phyloP scores from a whole-genome alignment of 495 filamentous ascomycete species.

The Amorphotheca resinae region DNA sequence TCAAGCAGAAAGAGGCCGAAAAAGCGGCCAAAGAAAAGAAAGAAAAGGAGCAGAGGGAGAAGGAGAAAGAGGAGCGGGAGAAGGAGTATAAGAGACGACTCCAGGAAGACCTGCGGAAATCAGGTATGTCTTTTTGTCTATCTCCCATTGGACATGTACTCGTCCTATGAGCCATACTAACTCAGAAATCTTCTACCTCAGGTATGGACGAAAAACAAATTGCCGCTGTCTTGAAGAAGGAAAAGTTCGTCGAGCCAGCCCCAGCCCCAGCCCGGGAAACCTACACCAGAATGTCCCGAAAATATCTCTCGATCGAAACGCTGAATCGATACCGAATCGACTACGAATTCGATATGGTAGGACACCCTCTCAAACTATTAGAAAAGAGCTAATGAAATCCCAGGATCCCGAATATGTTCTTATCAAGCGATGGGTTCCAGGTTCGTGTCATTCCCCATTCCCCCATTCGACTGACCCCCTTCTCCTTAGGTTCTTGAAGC shows the following conservation, averaged over 20 bases:
- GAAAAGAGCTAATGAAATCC: constrained; percentile 23
- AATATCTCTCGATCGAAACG: constrained; percentile 44
- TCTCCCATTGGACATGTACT: too few species aligned
- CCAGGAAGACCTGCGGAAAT: constrained; percentile 36
- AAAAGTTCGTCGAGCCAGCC: constrained; percentile 23
- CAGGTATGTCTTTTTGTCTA: too few species aligned
- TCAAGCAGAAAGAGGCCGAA: constrained; percentile 43
- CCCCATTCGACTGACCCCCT: too few species aligned
- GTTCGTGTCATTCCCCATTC: not conserved
- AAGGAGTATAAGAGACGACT: constrained; percentile 25
- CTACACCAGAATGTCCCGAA: constrained; percentile 44
- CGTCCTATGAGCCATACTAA: too few species aligned
- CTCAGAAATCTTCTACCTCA: not conserved
- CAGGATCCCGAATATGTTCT: constrained; percentile 58
- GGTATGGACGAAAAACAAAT: constrained; percentile 37
- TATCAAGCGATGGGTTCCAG: constrained; percentile 61
- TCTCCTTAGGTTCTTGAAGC: too few species aligned
- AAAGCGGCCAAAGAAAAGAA: constrained; percentile 32
- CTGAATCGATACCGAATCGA: constrained; percentile 36
- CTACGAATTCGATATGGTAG: constrained; percentile 38
- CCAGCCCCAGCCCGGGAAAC: constrained; percentile 28
- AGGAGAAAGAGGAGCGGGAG: constrained; percentile 37
- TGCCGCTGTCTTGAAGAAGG: constrained; percentile 36
- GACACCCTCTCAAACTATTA: too few species aligned
- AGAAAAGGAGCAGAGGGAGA: constrained; percentile 36